phyloP scores from a whole-genome alignment of 306 rosid species.

The Acacia melanoxylon region DNA sequence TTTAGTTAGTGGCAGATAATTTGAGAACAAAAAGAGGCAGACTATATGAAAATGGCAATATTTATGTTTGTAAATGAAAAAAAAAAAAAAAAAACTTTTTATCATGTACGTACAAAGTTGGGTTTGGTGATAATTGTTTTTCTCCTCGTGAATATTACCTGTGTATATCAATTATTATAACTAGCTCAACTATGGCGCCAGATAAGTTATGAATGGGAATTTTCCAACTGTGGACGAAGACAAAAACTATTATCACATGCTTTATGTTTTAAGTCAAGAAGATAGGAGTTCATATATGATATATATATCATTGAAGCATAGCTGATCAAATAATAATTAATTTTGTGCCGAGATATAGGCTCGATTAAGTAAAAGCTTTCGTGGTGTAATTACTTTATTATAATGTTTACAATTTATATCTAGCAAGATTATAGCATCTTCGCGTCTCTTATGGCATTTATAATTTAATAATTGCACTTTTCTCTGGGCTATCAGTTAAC shows the following conservation, averaged over 20 bases:
- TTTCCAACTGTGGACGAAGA: neutral
- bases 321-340: neutral
- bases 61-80: neutral
- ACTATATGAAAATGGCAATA: neutral
- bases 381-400: neutral
- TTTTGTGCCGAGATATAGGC: neutral
- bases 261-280: neutral
- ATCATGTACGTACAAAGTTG: neutral
- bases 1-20: neutral
- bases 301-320: neutral
- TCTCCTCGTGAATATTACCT: neutral
- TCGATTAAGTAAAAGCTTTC: neutral
- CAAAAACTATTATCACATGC: neutral
- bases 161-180: neutral
- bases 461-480: neutral
- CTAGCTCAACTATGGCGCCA: neutral
- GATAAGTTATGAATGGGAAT: neutral
- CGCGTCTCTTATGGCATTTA: neutral
- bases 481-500: too few species aligned
- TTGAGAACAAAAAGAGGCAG: neutral
- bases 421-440: neutral
- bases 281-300: neutral
- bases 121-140: neutral
- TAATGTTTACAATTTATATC: neutral
- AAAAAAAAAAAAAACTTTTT: neutral